Percentiles rank a stretch among this genome's conserved stretches.
Conservation (phyloP, 2,329 filamentous ascomycete species). For the Zelopaecilomyces penicillatus region DNA sequence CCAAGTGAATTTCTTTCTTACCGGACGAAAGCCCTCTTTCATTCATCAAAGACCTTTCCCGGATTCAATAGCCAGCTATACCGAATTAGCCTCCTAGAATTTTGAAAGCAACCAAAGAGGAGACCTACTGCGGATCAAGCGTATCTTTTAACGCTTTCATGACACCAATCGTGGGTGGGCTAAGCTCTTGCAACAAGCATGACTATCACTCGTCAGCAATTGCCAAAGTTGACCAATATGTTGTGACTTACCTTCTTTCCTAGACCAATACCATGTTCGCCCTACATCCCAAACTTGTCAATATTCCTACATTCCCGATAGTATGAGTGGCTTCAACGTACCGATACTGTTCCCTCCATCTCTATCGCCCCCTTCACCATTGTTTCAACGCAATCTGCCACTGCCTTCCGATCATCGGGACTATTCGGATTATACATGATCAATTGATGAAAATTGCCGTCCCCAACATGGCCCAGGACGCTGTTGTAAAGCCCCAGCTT, state of each 20-base stretch:
- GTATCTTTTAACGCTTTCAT: conserved; percentile 59
- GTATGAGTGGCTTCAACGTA: conserved; percentile 29
- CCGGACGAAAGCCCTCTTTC: not conserved
- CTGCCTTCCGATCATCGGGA: conserved; percentile 44
- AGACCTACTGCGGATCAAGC: conserved; percentile 45
- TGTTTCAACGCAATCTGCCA: conserved; percentile 52
- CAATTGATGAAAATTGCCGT: conserved; percentile 64
- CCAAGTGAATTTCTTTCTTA: no score
- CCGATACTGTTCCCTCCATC: conserved; percentile 62
- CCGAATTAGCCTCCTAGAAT: not conserved
- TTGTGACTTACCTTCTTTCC: conserved; percentile 56
- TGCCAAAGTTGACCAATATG: not conserved
- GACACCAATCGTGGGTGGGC: conserved; percentile 52
- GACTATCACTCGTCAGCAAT: conserved; percentile 15
- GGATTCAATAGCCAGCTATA: conserved; percentile 57
- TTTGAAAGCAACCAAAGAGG: not conserved
- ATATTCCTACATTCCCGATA: no score
- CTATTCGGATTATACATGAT: conserved; percentile 37
- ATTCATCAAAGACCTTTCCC: conserved; percentile 56
- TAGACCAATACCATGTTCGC: conserved; percentile 63
- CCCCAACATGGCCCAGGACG: conserved; percentile 67
- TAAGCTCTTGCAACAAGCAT: conserved; percentile 55
- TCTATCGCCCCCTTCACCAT: conserved; percentile 65
- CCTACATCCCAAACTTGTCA: conserved; percentile 18
- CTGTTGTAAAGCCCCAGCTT: conserved; percentile 54